phyloP scores from a whole-genome alignment of 768 basidiomycete genomes.

The Paxillus rubicundulus region DNA sequence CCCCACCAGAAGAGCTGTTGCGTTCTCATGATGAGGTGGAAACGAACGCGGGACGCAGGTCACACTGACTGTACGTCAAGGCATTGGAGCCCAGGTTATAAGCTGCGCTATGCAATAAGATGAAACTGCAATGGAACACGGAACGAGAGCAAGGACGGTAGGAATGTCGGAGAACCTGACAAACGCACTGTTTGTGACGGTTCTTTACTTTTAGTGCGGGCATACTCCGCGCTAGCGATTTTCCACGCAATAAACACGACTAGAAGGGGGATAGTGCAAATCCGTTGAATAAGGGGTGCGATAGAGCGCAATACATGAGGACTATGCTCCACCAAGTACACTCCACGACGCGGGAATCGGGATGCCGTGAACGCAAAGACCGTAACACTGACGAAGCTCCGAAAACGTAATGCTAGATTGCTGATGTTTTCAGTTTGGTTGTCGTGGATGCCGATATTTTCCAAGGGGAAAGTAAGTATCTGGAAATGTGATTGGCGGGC shows the following conservation, averaged over 20 bases:
- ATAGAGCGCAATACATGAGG: not conserved
- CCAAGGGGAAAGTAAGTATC: slow-evolving; percentile 13
- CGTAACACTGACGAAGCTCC: slow-evolving; percentile 9
- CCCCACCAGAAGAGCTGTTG: slow-evolving; percentile 60
- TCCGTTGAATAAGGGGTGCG: not conserved
- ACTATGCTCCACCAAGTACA: slow-evolving; percentile 14
- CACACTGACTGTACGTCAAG: slow-evolving; percentile 10
- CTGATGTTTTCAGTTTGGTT: slow-evolving; percentile 16
- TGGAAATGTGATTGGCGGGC: not conserved
- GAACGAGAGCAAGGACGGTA: not conserved
- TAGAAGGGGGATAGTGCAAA: slow-evolving; percentile 15
- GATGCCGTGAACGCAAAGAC: slow-evolving; percentile 5
- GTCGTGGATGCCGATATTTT: slow-evolving; percentile 20
- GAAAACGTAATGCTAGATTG: slow-evolving; percentile 10
- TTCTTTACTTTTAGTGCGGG: slow-evolving; percentile 5
- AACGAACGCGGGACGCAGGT: not conserved
- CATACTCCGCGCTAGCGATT: slow-evolving; percentile 17
- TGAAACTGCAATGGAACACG: slow-evolving; percentile 5
- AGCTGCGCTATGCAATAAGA: slow-evolving; percentile 16
- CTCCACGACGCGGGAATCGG: slow-evolving; percentile 15
- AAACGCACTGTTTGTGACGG: slow-evolving; percentile 7
- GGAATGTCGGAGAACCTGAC: not conserved
- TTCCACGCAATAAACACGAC: slow-evolving; percentile 17
- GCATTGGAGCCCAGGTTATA: slow-evolving; percentile 12
- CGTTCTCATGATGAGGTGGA: not conserved